Percentiles rank a stretch among this genome's conserved stretches.
phyloP scores from a whole-genome alignment of 2,329 filamentous ascomycete genomes.

The Fonsecaea pedrosoi region DNA sequence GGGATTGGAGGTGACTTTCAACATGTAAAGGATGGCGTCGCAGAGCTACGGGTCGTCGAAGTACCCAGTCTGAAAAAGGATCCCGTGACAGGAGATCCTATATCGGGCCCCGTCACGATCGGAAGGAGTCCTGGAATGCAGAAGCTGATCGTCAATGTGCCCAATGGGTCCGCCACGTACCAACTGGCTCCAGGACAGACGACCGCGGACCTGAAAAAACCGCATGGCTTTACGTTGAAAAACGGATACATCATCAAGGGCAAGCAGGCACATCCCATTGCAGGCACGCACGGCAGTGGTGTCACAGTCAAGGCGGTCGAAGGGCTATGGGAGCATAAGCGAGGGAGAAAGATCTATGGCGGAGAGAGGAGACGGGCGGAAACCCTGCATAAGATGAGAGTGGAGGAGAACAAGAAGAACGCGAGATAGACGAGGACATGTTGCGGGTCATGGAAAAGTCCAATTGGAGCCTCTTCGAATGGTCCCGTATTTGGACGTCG shows the following conservation, averaged over 20 bases:
- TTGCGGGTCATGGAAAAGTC: background rate
- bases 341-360: constrained; percentile 91
- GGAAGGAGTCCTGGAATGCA: constrained; percentile 62
- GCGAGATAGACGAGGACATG: constrained; percentile 23
- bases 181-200: constrained; percentile 52
- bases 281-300: constrained; percentile 64
- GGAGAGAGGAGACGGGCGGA: constrained; percentile 89
- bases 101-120: constrained; percentile 38
- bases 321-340: constrained; percentile 89
- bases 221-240: constrained; percentile 71
- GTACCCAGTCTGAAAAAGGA: constrained; percentile 53
- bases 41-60: constrained; percentile 65
- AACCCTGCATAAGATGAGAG: constrained; percentile 83
- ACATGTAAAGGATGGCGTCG: constrained; percentile 69
- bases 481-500: background rate
- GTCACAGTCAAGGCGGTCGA: constrained; percentile 75
- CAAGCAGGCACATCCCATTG: constrained; percentile 73
- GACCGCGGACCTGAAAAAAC: constrained; percentile 58
- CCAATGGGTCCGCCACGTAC: constrained; percentile 63
- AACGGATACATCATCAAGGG: constrained; percentile 75
- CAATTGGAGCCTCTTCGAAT: background rate
- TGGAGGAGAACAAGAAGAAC: constrained; percentile 75
- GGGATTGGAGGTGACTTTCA: constrained; percentile 84
- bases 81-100: constrained; percentile 43
- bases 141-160: constrained; percentile 67